These are phyloP conservation scores for Phyllosticta citrichinensis DNA, from an alignment of 2,329 filamentous ascomycete species.

Conservation along the genomic window DNA sequence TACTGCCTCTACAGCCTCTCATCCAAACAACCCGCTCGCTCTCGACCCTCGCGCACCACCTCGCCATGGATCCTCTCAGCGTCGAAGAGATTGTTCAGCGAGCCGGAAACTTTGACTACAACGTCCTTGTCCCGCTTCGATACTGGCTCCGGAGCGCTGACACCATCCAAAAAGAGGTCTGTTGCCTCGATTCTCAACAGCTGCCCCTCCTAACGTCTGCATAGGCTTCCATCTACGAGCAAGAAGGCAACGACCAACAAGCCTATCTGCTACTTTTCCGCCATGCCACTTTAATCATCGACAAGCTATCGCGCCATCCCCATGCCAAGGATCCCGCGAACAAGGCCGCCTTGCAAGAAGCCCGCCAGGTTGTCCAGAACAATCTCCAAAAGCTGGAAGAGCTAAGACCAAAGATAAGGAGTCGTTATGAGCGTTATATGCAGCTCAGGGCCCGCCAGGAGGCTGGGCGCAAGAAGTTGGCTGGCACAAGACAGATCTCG, in stretches of 20 bases:
- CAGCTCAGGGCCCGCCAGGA: slow-evolving; percentile 27
- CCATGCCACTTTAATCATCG: slow-evolving; percentile 74
- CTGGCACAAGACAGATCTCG: slow-evolving; percentile 16
- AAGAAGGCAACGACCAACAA: slow-evolving; percentile 76
- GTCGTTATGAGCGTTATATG: slow-evolving; percentile 58
- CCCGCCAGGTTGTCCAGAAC: slow-evolving; percentile 51
- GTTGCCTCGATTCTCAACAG: slow-evolving; percentile 17
- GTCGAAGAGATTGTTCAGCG: slow-evolving; percentile 67
- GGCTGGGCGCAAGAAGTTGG: slow-evolving; percentile 28
- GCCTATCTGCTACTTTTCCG: slow-evolving; percentile 88
- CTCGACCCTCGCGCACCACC: not conserved
- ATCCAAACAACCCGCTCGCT: not conserved
- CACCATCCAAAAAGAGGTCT: slow-evolving; percentile 69
- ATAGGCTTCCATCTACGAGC: slow-evolving; percentile 74
- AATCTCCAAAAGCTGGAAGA: slow-evolving; percentile 64
- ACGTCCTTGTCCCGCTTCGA: slow-evolving; percentile 62
- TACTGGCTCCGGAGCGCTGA: slow-evolving; percentile 76
- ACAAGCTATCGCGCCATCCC: slow-evolving; percentile 66
- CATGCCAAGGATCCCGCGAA: slow-evolving; percentile 57
- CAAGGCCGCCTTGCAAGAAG: slow-evolving; percentile 42
- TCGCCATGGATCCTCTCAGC: slow-evolving; percentile 46
- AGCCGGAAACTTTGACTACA: slow-evolving; percentile 74
- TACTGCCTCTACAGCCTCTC: not conserved
- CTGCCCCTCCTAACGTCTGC: slow-evolving; percentile 11
- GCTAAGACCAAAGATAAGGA: slow-evolving; percentile 69